Base-by-base conservation (phyloP, 2,329 filamentous ascomycete species). In the Cytospora leucostoma region DNA sequence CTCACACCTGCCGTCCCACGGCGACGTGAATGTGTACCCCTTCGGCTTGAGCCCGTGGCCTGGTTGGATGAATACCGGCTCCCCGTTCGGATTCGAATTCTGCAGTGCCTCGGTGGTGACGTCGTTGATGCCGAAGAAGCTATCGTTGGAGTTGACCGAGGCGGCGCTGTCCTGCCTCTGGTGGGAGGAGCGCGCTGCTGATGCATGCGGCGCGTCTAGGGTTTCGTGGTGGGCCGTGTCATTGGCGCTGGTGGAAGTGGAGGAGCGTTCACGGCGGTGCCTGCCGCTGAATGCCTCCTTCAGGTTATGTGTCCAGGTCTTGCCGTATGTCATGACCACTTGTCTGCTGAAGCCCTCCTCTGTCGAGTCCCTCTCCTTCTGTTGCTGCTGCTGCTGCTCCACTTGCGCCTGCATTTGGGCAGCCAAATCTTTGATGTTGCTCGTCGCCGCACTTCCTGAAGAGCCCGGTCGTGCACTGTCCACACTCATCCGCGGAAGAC, bases 1-100 rank as follows among this genome's bases (percentile, higher is more conserved):
- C 65, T 93, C 90, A 76, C 94, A 98, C 50, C 84, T 84, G 17
- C 92, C 91, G 65, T 92, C 88, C 94, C 94, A 98, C 0, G 93
- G 93, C 50, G 91, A 95, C 21, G 81, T 78, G 72, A 97, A 97
- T 1, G 87, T 84, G 75, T 96, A 96, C 19, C 88, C 89, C 37
- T 82, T 82, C 0, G 87, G 80, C 60, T 79, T 84, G 66, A 81
- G 77, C 19, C 77, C 82, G 0, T 79, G 78, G 0, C 78, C 78
- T 0, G 80, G 79, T 1, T 77, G 73, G 1, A 79, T 78, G 61
- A 79, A 75, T 32, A 74, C 61, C 1, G 74, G 71, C 0, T 62
- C 62, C 21, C 55, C 59, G 15, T 62, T 62, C 35, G 47, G n/a
- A 6, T 19, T 38, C 13, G 38, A 19, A 47, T 47, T 17, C 7